A percentile compares a stretch with the other conserved stretches of the same genome.
Conservation (phyloP, 805 yeast species). For the Metschnikowia lachancei region DNA sequence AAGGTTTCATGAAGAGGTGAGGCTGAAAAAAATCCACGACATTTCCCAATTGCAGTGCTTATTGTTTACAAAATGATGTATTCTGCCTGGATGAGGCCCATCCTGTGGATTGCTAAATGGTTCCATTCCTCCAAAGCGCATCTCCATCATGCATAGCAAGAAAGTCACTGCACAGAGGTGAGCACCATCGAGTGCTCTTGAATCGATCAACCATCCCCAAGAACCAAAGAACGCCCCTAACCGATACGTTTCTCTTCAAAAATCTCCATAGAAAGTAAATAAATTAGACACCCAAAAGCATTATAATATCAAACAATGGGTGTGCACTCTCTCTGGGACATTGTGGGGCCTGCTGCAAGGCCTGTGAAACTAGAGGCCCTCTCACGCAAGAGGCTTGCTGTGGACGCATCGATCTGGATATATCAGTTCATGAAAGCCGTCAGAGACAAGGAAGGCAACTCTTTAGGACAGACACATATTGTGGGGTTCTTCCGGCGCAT, state of each 20-base stretch:
- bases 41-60: too few species aligned
- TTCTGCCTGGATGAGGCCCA: not conserved
- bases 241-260: too few species aligned
- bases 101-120: constrained; percentile 9
- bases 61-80: too few species aligned
- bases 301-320: constrained; percentile 58
- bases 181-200: not conserved
- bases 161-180: not conserved
- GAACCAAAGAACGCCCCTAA: too few species aligned
- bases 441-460: constrained; percentile 78
- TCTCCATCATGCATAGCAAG: constrained; percentile 5
- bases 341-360: constrained; percentile 82
- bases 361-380: constrained; percentile 89
- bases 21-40: too few species aligned
- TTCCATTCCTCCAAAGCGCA: constrained; percentile 4
- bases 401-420: constrained; percentile 98
- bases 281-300: too few species aligned
- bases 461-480: constrained; percentile 75
- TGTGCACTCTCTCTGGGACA: constrained; percentile 91
- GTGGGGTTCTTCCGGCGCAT: constrained; percentile 95
- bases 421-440: constrained; percentile 96
- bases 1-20: too few species aligned
- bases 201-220: too few species aligned
- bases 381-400: constrained; percentile 76
- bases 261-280: too few species aligned